These are phyloP conservation scores for Globisporangium uncinulatum DNA, from an alignment of 352 stramenopile genomes.

Conservation along the genomic window DNA sequence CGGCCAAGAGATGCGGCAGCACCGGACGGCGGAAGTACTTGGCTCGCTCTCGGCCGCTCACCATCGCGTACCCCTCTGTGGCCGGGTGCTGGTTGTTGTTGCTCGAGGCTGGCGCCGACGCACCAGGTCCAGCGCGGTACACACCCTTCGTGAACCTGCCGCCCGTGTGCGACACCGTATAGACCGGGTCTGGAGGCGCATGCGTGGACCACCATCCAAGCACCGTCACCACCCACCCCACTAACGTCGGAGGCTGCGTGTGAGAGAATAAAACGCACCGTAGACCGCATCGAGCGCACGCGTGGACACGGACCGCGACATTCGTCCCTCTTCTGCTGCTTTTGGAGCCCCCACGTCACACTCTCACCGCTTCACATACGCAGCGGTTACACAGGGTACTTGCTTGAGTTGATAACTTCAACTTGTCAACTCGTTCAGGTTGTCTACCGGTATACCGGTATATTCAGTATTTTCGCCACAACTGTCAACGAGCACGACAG, in stretches of 20 bases:
- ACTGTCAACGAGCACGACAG: no score
- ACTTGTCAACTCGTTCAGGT: no score
- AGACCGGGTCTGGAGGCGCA: slow-evolving; percentile 49
- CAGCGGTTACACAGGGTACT: no score
- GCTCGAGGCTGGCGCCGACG: slow-evolving; percentile 10
- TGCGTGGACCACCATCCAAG: not conserved
- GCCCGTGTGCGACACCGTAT: slow-evolving; percentile 64
- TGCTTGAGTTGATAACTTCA: no score
- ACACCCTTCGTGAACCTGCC: slow-evolving; percentile 59
- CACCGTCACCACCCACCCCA: no score
- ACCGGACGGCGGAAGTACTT: slow-evolving; percentile 90
- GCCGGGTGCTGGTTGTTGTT: slow-evolving; percentile 16
- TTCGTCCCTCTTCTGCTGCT: slow-evolving; percentile 8
- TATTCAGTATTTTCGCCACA: no score
- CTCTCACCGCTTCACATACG: no score
- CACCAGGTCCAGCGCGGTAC: slow-evolving; percentile 25
- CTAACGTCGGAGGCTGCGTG: no score
- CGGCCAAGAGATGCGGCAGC: slow-evolving; percentile 81
- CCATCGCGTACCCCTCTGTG: slow-evolving; percentile 28
- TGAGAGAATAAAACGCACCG: slow-evolving; percentile 23
- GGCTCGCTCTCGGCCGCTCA: slow-evolving; percentile 69
- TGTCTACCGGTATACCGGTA: no score
- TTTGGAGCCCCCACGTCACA: no score
- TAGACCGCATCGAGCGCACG: slow-evolving; percentile 77
- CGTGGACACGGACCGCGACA: slow-evolving; percentile 53